A percentile compares a stretch with the other conserved stretches of the same genome.
Conservation (phyloP, 345 rosid species). For the Stellera chamaejasme region DNA sequence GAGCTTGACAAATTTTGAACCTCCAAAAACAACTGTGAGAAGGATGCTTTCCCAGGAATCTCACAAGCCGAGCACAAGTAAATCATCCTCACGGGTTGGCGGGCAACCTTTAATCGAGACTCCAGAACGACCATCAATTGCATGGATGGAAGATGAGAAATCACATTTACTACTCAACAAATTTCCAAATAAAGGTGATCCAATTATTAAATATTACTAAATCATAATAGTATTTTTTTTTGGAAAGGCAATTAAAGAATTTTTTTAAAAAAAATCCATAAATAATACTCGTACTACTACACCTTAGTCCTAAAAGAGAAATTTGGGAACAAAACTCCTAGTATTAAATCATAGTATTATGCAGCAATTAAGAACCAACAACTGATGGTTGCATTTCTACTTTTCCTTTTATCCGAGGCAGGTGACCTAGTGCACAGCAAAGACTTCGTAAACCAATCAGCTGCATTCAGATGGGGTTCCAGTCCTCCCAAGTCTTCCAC, state of each 20-base stretch:
- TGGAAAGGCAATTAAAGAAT: no score
- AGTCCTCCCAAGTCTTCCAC: conserved; percentile 19
- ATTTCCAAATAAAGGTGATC: conserved; percentile 47
- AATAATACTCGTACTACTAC: no score
- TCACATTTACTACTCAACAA: conserved; percentile 26
- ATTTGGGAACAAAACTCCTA: no score
- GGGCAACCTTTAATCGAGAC: conserved; percentile 23
- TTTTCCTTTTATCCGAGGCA: conserved; percentile 21
- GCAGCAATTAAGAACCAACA: conserved; percentile 4
- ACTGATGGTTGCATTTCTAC: conserved; percentile 13
- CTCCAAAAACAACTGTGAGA: conserved; percentile 86
- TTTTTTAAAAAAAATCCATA: no score
- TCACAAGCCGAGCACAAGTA: conserved; percentile 32
- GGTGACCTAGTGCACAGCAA: conserved; percentile 30
- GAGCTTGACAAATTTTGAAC: conserved; percentile 88
- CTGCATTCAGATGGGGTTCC: conserved; percentile 28
- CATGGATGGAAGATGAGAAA: conserved; percentile 31
- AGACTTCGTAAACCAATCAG: conserved; percentile 30
- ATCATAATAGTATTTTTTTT: no score
- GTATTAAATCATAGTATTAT: no score
- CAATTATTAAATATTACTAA: conserved; percentile 1
- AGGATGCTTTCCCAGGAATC: conserved; percentile 67
- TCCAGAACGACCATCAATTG: conserved; percentile 25
- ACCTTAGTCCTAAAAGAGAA: no score
- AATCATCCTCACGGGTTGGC: conserved; percentile 29